Conservation (phyloP, 331 rosid species). For the Malus hybrid region DNA sequence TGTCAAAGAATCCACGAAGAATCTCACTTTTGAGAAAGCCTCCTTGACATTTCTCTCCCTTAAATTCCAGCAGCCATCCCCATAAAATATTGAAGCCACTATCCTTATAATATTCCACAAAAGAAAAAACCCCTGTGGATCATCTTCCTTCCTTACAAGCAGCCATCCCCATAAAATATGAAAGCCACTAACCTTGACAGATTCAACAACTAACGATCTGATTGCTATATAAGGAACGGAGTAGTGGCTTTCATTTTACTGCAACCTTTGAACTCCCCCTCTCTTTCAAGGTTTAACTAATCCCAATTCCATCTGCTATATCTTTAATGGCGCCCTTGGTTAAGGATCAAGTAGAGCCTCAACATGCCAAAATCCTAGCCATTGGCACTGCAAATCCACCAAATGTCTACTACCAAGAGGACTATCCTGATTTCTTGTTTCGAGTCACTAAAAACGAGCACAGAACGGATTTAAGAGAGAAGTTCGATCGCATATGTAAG, state of each 20-base stretch:
- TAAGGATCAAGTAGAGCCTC: neutral
- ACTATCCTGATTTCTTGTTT: conserved; percentile 8
- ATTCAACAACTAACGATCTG: neutral
- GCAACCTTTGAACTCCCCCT: neutral
- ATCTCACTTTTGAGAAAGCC: too few species aligned
- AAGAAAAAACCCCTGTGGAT: too few species aligned
- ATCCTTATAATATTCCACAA: too few species aligned
- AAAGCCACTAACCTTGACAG: neutral
- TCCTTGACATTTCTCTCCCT: too few species aligned
- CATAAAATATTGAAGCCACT: too few species aligned
- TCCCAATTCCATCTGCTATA: neutral
- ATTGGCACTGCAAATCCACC: neutral
- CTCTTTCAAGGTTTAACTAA: neutral
- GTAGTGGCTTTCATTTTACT: neutral
- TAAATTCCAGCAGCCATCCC: too few species aligned
- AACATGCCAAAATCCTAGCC: neutral
- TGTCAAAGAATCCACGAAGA: rapidly evolving
- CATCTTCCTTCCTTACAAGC: too few species aligned
- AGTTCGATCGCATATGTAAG: conserved; percentile 32
- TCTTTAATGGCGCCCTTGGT: neutral
- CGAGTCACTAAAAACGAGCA: conserved; percentile 23
- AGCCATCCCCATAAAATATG: too few species aligned
- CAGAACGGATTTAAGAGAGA: conserved; percentile 23
- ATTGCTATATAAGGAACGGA: neutral
- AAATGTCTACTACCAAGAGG: neutral